Conservation (phyloP, 805 yeast genomes). For the Yamadazyma ubonensis region DNA sequence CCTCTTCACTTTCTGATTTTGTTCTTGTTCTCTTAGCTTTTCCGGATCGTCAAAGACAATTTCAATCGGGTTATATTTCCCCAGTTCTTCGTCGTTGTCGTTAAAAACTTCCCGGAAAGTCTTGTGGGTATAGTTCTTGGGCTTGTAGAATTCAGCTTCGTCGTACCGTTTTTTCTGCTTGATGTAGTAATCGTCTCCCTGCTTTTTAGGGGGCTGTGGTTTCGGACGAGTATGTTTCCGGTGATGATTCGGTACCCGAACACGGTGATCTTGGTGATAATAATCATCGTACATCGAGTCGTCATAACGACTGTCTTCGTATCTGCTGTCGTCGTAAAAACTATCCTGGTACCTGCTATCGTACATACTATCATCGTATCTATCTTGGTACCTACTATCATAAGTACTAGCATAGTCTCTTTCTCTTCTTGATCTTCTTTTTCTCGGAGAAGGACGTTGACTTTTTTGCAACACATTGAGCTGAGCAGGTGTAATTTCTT, state of each 20-base stretch:
- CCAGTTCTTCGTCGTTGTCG: constrained; percentile 28
- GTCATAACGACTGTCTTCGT: constrained; percentile 1
- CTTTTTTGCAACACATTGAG: constrained; percentile 24
- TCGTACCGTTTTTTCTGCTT: constrained; percentile 38
- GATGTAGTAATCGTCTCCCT: constrained; percentile 32
- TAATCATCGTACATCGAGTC: constrained; percentile 9
- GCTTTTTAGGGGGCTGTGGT: constrained; percentile 8
- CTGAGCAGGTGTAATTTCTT: constrained; percentile 42
- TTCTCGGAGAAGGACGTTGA: constrained; percentile 1
- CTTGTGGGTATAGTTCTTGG: constrained; percentile 38
- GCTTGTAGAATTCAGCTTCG: constrained; percentile 29
- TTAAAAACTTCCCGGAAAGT: constrained; percentile 39
- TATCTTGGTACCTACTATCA: constrained; percentile 4
- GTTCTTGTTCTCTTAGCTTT: constrained; percentile 19
- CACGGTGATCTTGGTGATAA: constrained; percentile 6
- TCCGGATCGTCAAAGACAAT: constrained; percentile 34
- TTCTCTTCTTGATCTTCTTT: constrained; percentile 7
- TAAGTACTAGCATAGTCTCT: not conserved
- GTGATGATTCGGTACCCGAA: constrained; percentile 1
- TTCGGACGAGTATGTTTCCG: not conserved
- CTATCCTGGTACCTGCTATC: constrained; percentile 4
- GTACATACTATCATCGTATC: not conserved
- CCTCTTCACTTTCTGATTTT: constrained; percentile 23
- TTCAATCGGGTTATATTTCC: constrained; percentile 39
- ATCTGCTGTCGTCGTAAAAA: not conserved